Evolutionary conservation across 192 early-diverging fungal species (phyloP).

Genomic region (Coemansia sp.): DNA sequence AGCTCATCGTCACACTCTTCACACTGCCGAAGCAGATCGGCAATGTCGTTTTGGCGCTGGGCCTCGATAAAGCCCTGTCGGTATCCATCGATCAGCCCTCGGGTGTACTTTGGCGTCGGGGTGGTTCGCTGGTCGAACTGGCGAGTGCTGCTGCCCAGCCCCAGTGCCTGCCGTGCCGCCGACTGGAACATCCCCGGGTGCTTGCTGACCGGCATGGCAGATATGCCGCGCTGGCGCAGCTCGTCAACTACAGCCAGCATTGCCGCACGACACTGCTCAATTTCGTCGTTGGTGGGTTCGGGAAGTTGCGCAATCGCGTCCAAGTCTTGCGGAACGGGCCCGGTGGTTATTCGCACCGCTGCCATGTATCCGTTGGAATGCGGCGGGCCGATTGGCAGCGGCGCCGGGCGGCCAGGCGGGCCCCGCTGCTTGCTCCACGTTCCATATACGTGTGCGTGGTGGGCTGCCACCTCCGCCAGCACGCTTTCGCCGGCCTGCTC

Average conservation of each 20-base stretch:
- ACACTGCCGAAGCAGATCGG: constrained; percentile 1
- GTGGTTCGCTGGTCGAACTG: constrained; percentile 25
- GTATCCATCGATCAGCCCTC: constrained; percentile 43
- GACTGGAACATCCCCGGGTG: constrained; percentile 28
- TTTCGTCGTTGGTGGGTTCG: constrained; percentile 13
- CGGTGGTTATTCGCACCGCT: constrained; percentile 27
- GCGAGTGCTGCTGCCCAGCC: constrained; percentile 13
- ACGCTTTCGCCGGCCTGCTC: background rate
- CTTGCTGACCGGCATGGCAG: constrained; percentile 9
- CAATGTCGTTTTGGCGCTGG: background rate
- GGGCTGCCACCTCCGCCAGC: background rate
- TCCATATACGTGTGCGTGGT: background rate
- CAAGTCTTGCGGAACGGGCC: constrained; percentile 7
- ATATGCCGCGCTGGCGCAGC: background rate
- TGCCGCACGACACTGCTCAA: background rate
- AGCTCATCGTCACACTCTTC: constrained; percentile 19
- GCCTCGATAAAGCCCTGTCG: constrained; percentile 21
- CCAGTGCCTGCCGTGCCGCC: constrained; percentile 10
- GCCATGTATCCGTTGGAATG: constrained; percentile 1
- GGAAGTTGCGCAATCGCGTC: constrained; percentile 17
- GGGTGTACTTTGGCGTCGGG: constrained; percentile 7
- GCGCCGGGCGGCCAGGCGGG: no score
- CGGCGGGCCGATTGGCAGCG: background rate
- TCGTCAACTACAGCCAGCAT: background rate
- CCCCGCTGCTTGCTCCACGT: constrained; percentile 7